A percentile compares a stretch with the other conserved stretches of the same genome.
phyloP scores from a whole-genome alignment of 345 rosid genomes.

The Heritiera fomes region DNA sequence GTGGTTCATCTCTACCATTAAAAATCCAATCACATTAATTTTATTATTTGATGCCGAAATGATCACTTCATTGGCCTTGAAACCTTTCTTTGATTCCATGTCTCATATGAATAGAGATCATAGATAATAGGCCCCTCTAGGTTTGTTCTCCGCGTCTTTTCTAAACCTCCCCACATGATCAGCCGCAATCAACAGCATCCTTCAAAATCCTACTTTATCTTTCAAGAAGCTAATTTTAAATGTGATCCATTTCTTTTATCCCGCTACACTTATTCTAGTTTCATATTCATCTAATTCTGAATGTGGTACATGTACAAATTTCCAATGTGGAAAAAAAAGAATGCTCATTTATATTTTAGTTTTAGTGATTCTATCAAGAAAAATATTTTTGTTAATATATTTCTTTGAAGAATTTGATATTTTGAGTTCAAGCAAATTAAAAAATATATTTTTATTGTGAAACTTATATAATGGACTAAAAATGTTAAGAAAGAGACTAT shows the following conservation, averaged over 20 bases:
- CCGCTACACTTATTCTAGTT: background rate
- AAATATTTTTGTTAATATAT: no score
- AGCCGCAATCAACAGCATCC: background rate
- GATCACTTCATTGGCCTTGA: background rate
- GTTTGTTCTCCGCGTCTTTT: constrained; percentile 4
- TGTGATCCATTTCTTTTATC: no score
- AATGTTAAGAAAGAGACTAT: no score
- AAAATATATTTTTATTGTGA: no score
- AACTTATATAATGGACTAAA: no score
- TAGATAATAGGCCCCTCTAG: background rate
- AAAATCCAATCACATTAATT: constrained; percentile 9
- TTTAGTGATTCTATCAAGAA: no score
- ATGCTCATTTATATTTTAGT: no score
- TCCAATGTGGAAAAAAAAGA: no score
- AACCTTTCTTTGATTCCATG: background rate
- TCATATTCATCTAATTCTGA: background rate
- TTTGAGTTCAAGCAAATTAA: no score
- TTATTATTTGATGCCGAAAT: constrained; percentile 9
- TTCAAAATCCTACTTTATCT: background rate
- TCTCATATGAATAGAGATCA: background rate
- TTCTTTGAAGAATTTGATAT: no score
- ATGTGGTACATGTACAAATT: no score
- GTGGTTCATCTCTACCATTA: background rate
- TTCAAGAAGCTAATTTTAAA: no score
- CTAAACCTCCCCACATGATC: constrained; percentile 6